These are phyloP conservation scores for Crithidia sp. DNA, from an alignment of 208 protist species.

Conservation along the genomic window DNA sequence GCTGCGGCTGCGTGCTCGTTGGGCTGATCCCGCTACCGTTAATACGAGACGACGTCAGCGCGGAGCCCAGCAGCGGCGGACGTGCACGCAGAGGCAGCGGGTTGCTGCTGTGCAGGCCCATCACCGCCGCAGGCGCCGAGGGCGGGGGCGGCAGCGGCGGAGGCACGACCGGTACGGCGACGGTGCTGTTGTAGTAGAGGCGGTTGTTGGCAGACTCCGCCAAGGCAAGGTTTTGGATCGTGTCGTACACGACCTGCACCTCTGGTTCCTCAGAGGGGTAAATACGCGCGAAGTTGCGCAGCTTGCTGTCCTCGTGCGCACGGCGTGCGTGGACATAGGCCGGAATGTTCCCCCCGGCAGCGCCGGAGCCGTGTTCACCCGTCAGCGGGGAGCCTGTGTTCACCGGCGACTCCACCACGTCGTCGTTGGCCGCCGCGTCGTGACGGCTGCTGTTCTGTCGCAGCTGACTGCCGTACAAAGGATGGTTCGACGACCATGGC, in stretches of 20 bases:
- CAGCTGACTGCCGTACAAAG: conserved; percentile 32
- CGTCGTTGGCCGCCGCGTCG: background rate
- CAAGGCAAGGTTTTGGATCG: conserved; percentile 50
- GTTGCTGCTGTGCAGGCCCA: conserved; percentile 17
- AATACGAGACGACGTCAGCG: conserved; percentile 24
- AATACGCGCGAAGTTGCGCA: conserved; percentile 81
- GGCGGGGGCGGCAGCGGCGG: background rate
- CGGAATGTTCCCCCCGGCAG: conserved; percentile 17
- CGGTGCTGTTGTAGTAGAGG: conserved; percentile 41
- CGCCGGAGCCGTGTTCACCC: background rate
- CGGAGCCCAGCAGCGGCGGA: conserved; percentile 25
- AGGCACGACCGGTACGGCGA: conserved; percentile 26
- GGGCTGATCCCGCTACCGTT: conserved; percentile 17
- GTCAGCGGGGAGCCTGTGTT: background rate
- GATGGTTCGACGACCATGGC: conserved; percentile 53
- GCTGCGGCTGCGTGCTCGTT: conserved; percentile 4
- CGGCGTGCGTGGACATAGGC: conserved; percentile 33
- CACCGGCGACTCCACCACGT: background rate
- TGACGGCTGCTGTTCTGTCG: conserved; percentile 21
- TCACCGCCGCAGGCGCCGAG: background rate
- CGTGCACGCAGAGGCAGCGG: conserved; percentile 12
- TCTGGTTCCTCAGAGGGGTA: conserved; percentile 74
- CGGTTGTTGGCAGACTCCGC: conserved; percentile 45
- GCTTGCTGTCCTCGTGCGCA: conserved; percentile 73
- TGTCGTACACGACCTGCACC: conserved; percentile 75